These are phyloP conservation scores for Cronartium quercuum DNA, from an alignment of 1,284 basidiomycete genomes.

Conservation along the genomic window DNA sequence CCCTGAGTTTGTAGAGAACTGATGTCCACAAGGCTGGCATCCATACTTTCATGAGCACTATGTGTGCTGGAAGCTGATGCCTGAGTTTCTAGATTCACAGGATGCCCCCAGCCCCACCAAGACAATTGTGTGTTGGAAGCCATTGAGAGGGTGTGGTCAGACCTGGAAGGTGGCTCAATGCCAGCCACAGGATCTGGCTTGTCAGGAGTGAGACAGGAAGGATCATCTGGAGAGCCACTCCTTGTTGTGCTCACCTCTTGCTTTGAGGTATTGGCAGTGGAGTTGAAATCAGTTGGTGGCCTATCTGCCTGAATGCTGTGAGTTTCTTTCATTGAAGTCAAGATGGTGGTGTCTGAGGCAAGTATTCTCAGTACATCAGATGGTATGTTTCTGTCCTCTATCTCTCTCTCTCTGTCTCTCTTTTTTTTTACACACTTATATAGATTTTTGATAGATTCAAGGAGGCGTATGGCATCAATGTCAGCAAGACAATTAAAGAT, in stretches of 20 bases:
- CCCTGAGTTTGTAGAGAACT: not conserved
- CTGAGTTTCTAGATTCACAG: not conserved
- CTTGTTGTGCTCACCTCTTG: no score
- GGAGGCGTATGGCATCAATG: conserved; percentile 73
- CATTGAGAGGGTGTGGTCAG: not conserved
- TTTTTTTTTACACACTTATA: conserved; percentile 39
- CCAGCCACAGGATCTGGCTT: not conserved
- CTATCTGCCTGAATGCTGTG: no score
- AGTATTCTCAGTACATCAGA: conserved; percentile 58
- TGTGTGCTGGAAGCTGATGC: not conserved
- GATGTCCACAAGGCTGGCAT: not conserved
- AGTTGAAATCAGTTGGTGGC: no score
- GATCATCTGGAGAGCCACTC: not conserved
- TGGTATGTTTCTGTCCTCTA: conserved; percentile 55
- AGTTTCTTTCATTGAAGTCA: not conserved
- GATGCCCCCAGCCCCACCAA: not conserved
- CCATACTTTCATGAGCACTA: not conserved
- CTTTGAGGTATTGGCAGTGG: no score
- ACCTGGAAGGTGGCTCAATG: not conserved
- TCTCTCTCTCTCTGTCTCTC: not conserved
- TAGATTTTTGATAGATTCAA: conserved; percentile 59
- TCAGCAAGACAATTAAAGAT: conserved; percentile 81
- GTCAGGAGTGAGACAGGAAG: not conserved
- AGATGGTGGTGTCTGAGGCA: not conserved
- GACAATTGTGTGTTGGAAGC: not conserved